These are phyloP conservation scores for Eimeria zaria DNA, from an alignment of 169 alveolate species.

Conservation along the genomic window DNA sequence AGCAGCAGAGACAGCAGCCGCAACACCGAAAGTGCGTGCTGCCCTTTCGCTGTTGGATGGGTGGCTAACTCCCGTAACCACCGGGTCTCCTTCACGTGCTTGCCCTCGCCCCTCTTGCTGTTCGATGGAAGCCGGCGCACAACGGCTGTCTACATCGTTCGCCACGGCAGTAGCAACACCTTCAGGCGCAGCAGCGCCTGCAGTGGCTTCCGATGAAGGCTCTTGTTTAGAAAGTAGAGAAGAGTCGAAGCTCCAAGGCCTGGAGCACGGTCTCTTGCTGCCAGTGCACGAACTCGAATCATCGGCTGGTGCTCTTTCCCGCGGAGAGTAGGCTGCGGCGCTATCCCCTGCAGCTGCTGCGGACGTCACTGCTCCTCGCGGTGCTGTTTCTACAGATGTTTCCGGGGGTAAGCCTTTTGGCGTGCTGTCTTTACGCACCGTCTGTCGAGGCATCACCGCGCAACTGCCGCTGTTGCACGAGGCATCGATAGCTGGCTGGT, in stretches of 20 bases:
- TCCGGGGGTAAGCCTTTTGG: not conserved
- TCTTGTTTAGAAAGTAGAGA: slow-evolving; percentile 18
- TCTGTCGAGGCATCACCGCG: not conserved
- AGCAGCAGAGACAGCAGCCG: slow-evolving; percentile 14
- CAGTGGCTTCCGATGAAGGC: not conserved
- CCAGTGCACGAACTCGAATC: not conserved
- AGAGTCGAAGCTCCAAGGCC: slow-evolving; percentile 45
- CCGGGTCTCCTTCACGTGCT: not conserved
- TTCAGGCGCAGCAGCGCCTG: slow-evolving; percentile 1
- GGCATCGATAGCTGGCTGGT: not conserved
- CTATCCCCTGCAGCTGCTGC: not conserved
- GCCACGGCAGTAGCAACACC: slow-evolving; percentile 16
- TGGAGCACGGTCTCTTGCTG: slow-evolving; percentile 74
- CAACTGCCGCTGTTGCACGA: not conserved
- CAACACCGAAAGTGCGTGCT: not conserved
- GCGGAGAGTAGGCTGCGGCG: not conserved
- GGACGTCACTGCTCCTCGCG: not conserved
- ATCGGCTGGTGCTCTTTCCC: not conserved
- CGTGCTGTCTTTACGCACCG: not conserved
- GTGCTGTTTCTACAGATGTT: not conserved
- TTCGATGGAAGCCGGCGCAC: not conserved
- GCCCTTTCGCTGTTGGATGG: not conserved
- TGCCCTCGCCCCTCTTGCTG: slow-evolving; percentile 3
- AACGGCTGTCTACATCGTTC: not conserved
- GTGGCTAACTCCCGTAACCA: not conserved